These are phyloP conservation scores for Barnettozyma wickerhamii DNA, from an alignment of 805 yeast species.

Conservation along the genomic window DNA sequence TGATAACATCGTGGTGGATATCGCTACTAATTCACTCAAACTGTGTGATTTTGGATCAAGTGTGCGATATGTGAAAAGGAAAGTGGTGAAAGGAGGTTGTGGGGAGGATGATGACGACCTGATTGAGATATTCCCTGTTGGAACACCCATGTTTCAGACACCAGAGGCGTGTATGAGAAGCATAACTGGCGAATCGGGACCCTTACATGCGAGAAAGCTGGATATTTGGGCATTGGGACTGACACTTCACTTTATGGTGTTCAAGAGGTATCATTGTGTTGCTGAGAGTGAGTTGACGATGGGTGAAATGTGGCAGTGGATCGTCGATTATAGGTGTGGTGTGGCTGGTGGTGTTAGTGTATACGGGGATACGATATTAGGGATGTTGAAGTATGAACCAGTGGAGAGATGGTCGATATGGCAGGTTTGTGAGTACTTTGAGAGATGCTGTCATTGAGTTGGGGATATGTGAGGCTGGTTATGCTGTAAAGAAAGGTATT, in stretches of 20 bases:
- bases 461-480: too few species aligned
- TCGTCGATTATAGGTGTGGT: background rate
- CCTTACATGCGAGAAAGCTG: conserved; percentile 3
- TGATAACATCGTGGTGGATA: conserved; percentile 56
- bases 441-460: too few species aligned
- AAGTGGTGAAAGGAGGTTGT: background rate
- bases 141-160: conserved; percentile 11
- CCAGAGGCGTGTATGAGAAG: conserved; percentile 7
- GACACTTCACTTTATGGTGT: conserved; percentile 5
- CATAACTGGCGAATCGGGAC: background rate
- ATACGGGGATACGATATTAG: background rate
- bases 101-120: conserved; percentile 18
- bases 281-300: background rate
- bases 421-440: background rate
- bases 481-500: too few species aligned
- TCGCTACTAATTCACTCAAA: conserved; percentile 49
- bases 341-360: background rate
- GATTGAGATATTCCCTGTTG: conserved; percentile 1
- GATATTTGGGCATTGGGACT: conserved; percentile 15
- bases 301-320: background rate
- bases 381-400: conserved; percentile 1
- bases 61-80: conserved; percentile 29
- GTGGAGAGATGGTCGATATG: background rate
- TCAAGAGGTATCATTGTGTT: conserved; percentile 5
- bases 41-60: conserved; percentile 68